Evolutionary conservation across 495 filamentous ascomycete species (phyloP).

Genomic region (Chaetomium fimeti): DNA sequence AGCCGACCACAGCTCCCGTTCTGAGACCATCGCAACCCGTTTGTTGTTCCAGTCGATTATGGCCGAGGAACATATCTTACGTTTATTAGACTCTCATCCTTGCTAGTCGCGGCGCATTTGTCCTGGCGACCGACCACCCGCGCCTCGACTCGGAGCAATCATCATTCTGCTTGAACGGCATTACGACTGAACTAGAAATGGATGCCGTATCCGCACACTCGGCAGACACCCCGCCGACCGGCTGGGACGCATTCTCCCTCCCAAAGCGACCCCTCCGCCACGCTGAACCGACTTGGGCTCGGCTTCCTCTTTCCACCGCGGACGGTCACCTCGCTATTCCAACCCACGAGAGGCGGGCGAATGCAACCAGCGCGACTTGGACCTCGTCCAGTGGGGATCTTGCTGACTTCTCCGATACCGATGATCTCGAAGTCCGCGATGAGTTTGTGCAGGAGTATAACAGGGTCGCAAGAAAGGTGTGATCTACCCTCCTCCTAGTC

Average conservation of each 20-base stretch:
- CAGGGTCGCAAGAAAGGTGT: slow-evolving; percentile 52
- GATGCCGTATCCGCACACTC: slow-evolving; percentile 20
- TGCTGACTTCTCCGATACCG: slow-evolving; percentile 36
- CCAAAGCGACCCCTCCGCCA: slow-evolving; percentile 12
- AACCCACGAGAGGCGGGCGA: slow-evolving; percentile 20
- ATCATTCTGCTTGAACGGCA: background rate
- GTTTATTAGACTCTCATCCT: background rate
- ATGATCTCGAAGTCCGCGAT: slow-evolving; percentile 43
- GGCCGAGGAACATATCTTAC: slow-evolving; percentile 10
- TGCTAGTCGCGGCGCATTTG: background rate
- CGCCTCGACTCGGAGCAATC: slow-evolving; percentile 1
- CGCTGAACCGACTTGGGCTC: slow-evolving; percentile 11
- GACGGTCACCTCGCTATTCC: slow-evolving; percentile 28
- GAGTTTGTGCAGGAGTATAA: slow-evolving; percentile 56
- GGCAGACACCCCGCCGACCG: slow-evolving; percentile 21
- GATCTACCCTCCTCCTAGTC: background rate
- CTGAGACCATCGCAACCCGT: slow-evolving; percentile 4
- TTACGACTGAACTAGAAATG: slow-evolving; percentile 9
- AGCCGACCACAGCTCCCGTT: slow-evolving; percentile 2
- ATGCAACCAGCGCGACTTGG: slow-evolving; percentile 46
- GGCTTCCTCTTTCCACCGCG: slow-evolving; percentile 24
- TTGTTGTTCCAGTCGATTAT: slow-evolving; percentile 1
- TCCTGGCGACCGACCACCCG: background rate
- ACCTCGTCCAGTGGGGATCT: slow-evolving; percentile 44
- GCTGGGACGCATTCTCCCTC: slow-evolving; percentile 15